These are phyloP conservation scores for Sugiyamaella neomexicana DNA, from an alignment of 1,139 yeast species.

Conservation along the genomic window DNA sequence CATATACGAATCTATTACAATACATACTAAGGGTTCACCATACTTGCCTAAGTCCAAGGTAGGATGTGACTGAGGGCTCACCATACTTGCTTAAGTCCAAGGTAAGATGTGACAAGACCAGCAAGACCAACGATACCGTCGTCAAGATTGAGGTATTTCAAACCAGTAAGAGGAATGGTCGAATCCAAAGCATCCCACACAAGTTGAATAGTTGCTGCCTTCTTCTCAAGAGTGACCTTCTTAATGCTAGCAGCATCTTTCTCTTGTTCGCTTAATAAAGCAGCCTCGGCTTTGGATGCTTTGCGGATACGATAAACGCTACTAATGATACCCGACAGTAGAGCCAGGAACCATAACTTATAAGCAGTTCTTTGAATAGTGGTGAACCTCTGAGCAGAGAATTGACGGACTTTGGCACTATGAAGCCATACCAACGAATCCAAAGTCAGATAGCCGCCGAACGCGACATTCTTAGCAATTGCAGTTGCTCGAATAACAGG, in stretches of 20 bases:
- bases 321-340: constrained; percentile 61
- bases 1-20: too few species aligned
- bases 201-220: constrained; percentile 59
- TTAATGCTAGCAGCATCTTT: constrained; percentile 44
- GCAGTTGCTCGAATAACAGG: constrained; percentile 58
- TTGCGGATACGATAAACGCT: constrained; percentile 52
- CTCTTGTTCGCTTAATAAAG: constrained; percentile 40
- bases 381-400: constrained; percentile 29
- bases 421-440: constrained; percentile 76
- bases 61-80: constrained; percentile 62
- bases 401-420: constrained; percentile 42
- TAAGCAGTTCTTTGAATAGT: constrained; percentile 39
- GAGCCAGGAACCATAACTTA: constrained; percentile 77
- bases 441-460: constrained; percentile 69
- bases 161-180: constrained; percentile 71
- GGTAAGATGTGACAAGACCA: constrained; percentile 76
- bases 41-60: constrained; percentile 72
- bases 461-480: constrained; percentile 67
- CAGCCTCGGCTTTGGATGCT: constrained; percentile 42
- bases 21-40: too few species aligned
- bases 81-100: constrained; percentile 82
- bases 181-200: constrained; percentile 79
- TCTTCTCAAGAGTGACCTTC: constrained; percentile 42
- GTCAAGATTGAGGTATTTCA: constrained; percentile 56
- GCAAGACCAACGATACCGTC: constrained; percentile 86